These are phyloP conservation scores for Botrytis medusae DNA, from an alignment of 2,329 filamentous ascomycete species.

Conservation along the genomic window DNA sequence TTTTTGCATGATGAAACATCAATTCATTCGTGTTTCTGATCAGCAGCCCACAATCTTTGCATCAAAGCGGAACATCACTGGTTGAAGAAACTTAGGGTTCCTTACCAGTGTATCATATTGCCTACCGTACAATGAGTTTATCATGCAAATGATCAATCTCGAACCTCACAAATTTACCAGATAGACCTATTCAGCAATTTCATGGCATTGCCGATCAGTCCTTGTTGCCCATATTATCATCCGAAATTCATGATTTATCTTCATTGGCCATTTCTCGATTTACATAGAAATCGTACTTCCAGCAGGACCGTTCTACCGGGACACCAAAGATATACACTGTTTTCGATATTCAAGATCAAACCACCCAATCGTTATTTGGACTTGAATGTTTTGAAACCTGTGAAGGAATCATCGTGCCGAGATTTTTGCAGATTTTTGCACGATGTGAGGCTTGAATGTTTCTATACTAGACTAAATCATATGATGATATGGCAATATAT, in stretches of 20 bases:
- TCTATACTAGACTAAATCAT: background rate
- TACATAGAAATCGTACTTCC: background rate
- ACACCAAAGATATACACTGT: background rate
- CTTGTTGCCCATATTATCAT: background rate
- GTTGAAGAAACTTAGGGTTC: background rate
- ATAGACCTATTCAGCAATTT: background rate
- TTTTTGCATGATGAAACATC: conserved; percentile 17
- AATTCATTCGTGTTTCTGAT: conserved; percentile 1
- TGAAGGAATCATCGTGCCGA: background rate
- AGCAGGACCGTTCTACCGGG: background rate
- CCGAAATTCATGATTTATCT: background rate
- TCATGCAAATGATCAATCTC: conserved; percentile 15
- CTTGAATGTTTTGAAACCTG: background rate
- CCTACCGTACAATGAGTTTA: background rate
- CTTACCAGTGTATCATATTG: conserved; percentile 19
- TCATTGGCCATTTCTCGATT: background rate
- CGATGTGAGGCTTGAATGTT: background rate
- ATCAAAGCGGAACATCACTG: conserved; percentile 11
- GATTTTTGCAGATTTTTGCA: background rate
- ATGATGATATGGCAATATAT: background rate
- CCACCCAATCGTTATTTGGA: background rate
- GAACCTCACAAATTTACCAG: background rate
- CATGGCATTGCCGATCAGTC: background rate
- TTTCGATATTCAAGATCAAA: background rate
- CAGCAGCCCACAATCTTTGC: background rate